Base-by-base conservation (phyloP, 805 yeast species). In the Pichia nanzhaoensis region DNA sequence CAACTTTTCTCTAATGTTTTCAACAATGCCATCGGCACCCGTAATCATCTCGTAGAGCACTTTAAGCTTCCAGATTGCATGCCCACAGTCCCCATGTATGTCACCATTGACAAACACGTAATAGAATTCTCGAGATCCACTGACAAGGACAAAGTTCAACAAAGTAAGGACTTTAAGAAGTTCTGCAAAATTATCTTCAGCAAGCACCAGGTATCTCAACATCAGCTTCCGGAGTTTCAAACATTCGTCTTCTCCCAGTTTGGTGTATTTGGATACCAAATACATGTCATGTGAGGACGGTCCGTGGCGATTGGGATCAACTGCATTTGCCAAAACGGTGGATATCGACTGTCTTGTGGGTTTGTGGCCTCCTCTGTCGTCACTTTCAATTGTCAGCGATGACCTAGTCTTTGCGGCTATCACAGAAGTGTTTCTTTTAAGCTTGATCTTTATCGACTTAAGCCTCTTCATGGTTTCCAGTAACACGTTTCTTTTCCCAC, bases 241-340 rank as follows among this genome's bases (percentile, higher is more conserved):
- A 31, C 45, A 42, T n/a, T 35, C 38, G 2, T 3, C 6, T 24
- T 30, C 36, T 5, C 41, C 41, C 20, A 17, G 22, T 4, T 19
- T 13, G 9, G 37, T 30, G 37, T 37, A 42, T 13, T 34, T 42
- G 16, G 41, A 37, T 2, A 42, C 22, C 10, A 30, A 6, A 13
- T 42, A 20, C 22, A 42, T 17, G 14, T 42, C 41, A n/a, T 20
- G 41, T 7, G 45, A 28, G 10, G 37, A 28, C 7, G 45, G 41
- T 12, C 41, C 36, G 2, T 37, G 32, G 9, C 24, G 12, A 18
- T 34, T 20, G n/a, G 41, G 28, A 22, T 31, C 36, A 17, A 42
- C 20, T 13, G 41, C 30, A 8, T 19, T 34, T 14, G 35, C 28
- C 14, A 42, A 17, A 3, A 37, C 5, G 9, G 37, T 31, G 13